phyloP scores from a whole-genome alignment of 768 basidiomycete genomes.

The Glaciozyma martinii region DNA sequence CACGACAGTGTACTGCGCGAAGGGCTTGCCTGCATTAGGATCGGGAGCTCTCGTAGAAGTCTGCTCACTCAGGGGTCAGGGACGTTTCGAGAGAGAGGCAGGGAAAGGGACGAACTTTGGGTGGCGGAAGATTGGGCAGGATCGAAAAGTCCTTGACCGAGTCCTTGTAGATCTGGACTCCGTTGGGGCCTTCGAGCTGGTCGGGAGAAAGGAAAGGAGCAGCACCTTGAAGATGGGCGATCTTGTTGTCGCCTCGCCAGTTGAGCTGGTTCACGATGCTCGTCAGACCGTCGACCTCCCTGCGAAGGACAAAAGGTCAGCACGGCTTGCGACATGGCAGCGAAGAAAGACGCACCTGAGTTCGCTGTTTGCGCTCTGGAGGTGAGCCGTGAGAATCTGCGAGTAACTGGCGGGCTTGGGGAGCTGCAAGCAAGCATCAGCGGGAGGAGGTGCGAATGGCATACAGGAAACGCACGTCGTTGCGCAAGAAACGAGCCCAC shows the following conservation, averaged over 20 bases:
- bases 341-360: conserved; percentile 10
- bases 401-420: conserved; percentile 6
- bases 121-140: neutral
- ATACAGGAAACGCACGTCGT: conserved; percentile 13
- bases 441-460: neutral
- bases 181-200: neutral
- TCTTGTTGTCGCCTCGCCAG: conserved; percentile 26
- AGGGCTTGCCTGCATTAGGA: neutral
- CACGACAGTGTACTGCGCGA: conserved; percentile 19
- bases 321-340: too few species aligned
- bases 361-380: conserved; percentile 19
- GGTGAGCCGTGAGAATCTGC: conserved; percentile 6
- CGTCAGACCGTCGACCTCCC: conserved; percentile 13
- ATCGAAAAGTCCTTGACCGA: conserved; percentile 1
- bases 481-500: conserved; percentile 9
- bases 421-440: neutral
- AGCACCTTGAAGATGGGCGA: conserved; percentile 2
- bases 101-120: neutral
- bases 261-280: conserved; percentile 18
- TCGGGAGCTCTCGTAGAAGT: neutral
- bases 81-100: too few species aligned
- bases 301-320: neutral
- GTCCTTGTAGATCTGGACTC: neutral
- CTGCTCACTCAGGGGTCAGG: neutral
- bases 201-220: neutral